Percentiles rank a stretch among this genome's conserved stretches.
These are phyloP conservation scores for Coemansia sp. DNA, from an alignment of 192 early-diverging fungal species.

Conservation along the genomic window DNA sequence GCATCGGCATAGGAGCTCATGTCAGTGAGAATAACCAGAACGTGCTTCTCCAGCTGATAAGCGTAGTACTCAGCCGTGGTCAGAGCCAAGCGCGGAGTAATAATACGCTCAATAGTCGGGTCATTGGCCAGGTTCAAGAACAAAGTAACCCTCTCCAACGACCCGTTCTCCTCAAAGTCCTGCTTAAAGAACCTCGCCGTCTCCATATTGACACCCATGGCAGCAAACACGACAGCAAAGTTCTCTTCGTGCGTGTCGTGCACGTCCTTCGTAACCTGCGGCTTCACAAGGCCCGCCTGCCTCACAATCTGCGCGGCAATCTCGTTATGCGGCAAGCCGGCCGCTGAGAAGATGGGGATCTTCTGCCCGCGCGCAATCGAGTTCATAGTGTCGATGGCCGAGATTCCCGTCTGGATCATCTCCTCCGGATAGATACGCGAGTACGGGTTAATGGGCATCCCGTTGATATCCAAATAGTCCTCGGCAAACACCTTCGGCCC, in stretches of 20 bases:
- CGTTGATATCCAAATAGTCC: constrained; percentile 92
- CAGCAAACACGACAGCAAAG: constrained; percentile 98
- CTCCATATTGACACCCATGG: constrained; percentile 99
- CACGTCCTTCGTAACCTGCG: constrained; percentile 84
- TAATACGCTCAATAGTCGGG: constrained; percentile 99
- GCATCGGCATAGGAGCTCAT: constrained; percentile 99
- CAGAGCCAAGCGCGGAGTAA: constrained; percentile 96
- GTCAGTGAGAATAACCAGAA: constrained; percentile 97
- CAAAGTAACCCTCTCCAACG: constrained; percentile 95
- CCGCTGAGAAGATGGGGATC: constrained; percentile 99
- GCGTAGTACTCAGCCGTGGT: constrained; percentile 99
- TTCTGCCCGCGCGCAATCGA: constrained; percentile 99
- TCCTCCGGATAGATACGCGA: constrained; percentile 99
- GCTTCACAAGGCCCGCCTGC: constrained; percentile 94
- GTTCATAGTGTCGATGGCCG: constrained; percentile 99
- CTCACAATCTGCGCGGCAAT: constrained; percentile 99
- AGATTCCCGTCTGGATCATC: constrained; percentile 99
- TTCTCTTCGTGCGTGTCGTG: constrained; percentile 97
- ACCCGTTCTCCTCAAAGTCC: constrained; percentile 99
- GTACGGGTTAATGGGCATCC: constrained; percentile 95
- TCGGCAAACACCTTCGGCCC: constrained; percentile 99
- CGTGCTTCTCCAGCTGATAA: constrained; percentile 99
- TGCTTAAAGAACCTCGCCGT: constrained; percentile 99
- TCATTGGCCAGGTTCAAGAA: constrained; percentile 99
- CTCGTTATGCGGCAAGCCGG: constrained; percentile 98